Conservation (phyloP, 78 protist species). For the Dictyostelium discoideum region DNA sequence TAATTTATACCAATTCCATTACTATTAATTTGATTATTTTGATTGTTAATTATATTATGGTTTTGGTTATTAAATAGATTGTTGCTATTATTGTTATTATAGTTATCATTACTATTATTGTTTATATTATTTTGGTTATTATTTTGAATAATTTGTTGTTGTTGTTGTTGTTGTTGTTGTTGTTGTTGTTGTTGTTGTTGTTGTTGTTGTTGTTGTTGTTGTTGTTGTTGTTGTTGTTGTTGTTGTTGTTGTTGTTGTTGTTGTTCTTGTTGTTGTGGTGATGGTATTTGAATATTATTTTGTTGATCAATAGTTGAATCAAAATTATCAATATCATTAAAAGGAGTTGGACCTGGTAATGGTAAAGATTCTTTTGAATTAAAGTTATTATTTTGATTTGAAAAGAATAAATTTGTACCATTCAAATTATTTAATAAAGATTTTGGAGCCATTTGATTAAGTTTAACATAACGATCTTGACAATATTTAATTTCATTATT, state of each 20-base stretch:
- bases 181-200: not conserved
- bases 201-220: not conserved
- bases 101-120: not conserved
- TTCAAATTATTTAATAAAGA: not conserved
- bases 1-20: not conserved
- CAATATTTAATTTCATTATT: conserved; percentile 62
- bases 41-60: not conserved
- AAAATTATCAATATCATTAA: not conserved
- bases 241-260: not conserved
- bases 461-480: conserved; percentile 20
- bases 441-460: conserved; percentile 12
- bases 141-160: not conserved
- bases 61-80: not conserved
- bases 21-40: not conserved
- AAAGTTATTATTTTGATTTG: not conserved
- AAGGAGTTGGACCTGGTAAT: not conserved
- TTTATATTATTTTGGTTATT: conserved; percentile 7
- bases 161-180: not conserved
- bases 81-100: not conserved
- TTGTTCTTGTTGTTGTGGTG: not conserved
- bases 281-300: not conserved
- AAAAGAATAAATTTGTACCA: conserved; percentile 11
- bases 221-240: not conserved
- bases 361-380: not conserved
- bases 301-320: not conserved